A percentile compares a stretch with the other conserved stretches of the same genome.
phyloP scores from a whole-genome alignment of 352 stramenopile genomes.

The Pythium scleroteichum region DNA sequence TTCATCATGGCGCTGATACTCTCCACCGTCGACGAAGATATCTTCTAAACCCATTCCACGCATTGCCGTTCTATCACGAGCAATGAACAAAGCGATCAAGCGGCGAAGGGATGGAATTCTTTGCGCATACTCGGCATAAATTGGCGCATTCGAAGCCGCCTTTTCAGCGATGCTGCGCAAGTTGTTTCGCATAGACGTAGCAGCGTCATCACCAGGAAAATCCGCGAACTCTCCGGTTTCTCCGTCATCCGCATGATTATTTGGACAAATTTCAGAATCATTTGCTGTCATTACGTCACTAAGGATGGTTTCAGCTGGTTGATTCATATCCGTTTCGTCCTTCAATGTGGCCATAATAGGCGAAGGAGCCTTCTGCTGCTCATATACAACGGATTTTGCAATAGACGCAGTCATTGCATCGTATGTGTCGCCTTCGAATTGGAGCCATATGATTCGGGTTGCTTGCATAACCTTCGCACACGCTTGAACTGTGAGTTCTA shows the following conservation, averaged over 20 bases:
- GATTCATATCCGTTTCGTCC: conserved; percentile 1
- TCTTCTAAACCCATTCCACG: conserved; percentile 3
- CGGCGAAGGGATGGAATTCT: conserved; percentile 7
- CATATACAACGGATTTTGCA: conserved; percentile 1
- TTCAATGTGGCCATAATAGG: neutral
- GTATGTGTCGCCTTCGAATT: conserved; percentile 73
- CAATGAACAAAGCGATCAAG: conserved; percentile 16
- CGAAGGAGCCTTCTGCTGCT: neutral
- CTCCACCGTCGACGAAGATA: neutral
- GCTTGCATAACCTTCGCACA: conserved; percentile 40
- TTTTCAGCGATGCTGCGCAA: neutral
- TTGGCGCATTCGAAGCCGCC: neutral
- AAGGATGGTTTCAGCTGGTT: conserved; percentile 33
- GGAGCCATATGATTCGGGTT: conserved; percentile 58
- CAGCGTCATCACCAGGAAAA: conserved; percentile 23
- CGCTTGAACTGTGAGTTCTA: conserved; percentile 39
- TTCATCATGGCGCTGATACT: neutral
- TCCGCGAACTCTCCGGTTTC: too few relatives aligned
- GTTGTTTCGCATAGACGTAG: conserved; percentile 36
- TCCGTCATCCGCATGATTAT: too few relatives aligned
- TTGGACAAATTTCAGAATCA: too few relatives aligned
- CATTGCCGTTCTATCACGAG: conserved; percentile 19
- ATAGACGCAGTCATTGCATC: conserved; percentile 39
- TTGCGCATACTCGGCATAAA: conserved; percentile 21
- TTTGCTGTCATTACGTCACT: conserved; percentile 14